Percentiles rank a stretch among this genome's conserved stretches.
These are phyloP conservation scores for Suillus ampliporus DNA, from an alignment of 768 basidiomycete genomes.

Conservation along the genomic window DNA sequence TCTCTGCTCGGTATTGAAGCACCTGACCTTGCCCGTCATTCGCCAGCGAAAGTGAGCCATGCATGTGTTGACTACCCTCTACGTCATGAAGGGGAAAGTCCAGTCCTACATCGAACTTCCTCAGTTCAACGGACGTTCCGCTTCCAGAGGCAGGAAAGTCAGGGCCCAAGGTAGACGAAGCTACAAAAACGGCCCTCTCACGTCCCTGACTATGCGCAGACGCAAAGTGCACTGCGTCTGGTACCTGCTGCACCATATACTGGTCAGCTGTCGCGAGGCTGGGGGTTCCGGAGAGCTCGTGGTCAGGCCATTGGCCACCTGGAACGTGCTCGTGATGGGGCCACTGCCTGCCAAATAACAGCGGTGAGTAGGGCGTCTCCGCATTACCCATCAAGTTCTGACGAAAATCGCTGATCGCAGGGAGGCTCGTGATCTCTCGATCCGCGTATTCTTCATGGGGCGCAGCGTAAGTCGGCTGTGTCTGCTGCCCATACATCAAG, in stretches of 20 bases:
- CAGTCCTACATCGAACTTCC: too few relatives aligned
- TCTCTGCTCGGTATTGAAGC: background rate
- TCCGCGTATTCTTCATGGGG: background rate
- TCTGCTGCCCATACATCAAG: background rate
- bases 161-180: too few relatives aligned
- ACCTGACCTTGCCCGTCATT: constrained; percentile 1
- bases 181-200: too few relatives aligned
- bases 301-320: background rate
- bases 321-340: background rate
- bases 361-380: background rate
- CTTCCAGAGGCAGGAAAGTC: too few relatives aligned
- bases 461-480: background rate
- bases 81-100: background rate
- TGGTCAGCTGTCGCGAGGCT: too few relatives aligned
- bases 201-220: too few relatives aligned
- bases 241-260: too few relatives aligned
- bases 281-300: too few relatives aligned
- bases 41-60: background rate
- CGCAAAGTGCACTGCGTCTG: too few relatives aligned
- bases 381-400: too few relatives aligned
- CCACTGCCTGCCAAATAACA: background rate
- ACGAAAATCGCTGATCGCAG: background rate
- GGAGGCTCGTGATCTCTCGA: background rate
- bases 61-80: background rate
- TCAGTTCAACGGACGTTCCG: too few relatives aligned